Evolutionary conservation across 1,284 basidiomycete species (phyloP).

Genomic region (Amylostereum areolatum): DNA sequence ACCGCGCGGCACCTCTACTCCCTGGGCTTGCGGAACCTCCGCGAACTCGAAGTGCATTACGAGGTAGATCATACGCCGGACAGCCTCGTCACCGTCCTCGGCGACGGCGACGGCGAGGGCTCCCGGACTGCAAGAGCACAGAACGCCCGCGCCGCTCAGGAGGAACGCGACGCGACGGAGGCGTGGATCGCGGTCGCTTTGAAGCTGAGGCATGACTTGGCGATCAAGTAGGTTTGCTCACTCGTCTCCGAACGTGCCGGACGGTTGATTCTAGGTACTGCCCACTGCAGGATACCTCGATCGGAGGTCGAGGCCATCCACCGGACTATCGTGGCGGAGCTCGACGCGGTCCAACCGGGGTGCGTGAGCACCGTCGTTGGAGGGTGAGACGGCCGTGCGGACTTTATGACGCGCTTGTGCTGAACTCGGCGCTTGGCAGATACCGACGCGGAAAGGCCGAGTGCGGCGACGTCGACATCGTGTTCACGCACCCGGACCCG

Average conservation of each 20-base stretch:
- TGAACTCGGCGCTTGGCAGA: conserved; percentile 27
- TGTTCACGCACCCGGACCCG: conserved; percentile 61
- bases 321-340: conserved; percentile 46
- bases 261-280: background rate
- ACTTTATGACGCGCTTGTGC: conserved; percentile 1
- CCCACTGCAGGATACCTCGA: conserved; percentile 46
- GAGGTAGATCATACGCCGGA: conserved; percentile 33
- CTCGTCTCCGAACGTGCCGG: background rate
- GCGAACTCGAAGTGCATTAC: conserved; percentile 62
- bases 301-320: conserved; percentile 66
- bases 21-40: conserved; percentile 51
- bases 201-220: conserved; percentile 45
- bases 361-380: conserved; percentile 65
- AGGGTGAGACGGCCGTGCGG: conserved; percentile 39
- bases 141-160: conserved; percentile 17
- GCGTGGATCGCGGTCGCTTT: conserved; percentile 45
- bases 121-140: conserved; percentile 7
- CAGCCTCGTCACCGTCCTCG: background rate
- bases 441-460: conserved; percentile 70
- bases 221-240: conserved; percentile 21
- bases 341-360: conserved; percentile 50
- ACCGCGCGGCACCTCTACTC: conserved; percentile 60
- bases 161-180: conserved; percentile 8
- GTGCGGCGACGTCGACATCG: conserved; percentile 76
- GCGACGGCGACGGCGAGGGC: background rate